A percentile compares a stretch with the other conserved stretches of the same genome.
Evolutionary conservation across 2,329 filamentous ascomycete species (phyloP).

Genomic region (Colletotrichum nymphaeae): DNA sequence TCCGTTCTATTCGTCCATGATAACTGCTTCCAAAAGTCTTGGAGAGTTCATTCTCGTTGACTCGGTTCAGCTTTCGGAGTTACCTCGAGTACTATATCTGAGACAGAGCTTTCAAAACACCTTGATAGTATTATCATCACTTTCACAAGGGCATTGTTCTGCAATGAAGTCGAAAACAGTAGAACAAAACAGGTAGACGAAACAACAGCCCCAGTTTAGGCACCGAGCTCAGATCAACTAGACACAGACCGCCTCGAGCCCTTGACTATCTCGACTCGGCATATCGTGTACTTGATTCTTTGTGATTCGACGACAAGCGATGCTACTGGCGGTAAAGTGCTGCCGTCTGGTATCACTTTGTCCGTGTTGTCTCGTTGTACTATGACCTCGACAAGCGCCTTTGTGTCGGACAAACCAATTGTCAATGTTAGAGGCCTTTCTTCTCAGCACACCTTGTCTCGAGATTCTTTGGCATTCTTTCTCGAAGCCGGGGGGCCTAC

Average conservation of each 20-base stretch:
- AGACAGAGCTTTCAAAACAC: neutral
- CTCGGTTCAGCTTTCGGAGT: neutral
- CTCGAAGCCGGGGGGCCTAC: neutral
- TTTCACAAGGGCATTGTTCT: neutral
- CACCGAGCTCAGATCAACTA: neutral
- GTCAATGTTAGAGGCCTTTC: neutral
- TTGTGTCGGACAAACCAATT: neutral
- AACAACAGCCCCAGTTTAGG: neutral
- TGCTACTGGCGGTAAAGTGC: neutral
- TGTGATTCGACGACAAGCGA: neutral
- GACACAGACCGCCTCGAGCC: neutral
- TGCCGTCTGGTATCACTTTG: neutral
- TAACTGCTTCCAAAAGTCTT: neutral
- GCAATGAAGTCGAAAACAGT: no score
- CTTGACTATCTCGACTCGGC: no score
- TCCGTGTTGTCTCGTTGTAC: neutral
- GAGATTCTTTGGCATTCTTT: no score
- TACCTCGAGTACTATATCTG: no score
- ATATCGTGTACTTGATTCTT: neutral
- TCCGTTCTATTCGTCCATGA: neutral
- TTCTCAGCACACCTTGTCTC: neutral
- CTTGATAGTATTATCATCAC: neutral
- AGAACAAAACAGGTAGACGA: neutral
- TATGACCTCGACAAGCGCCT: neutral
- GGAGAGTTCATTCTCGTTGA: neutral